Base-by-base conservation (phyloP, 2,329 filamentous ascomycete species). In the Ophiostoma australiae region DNA sequence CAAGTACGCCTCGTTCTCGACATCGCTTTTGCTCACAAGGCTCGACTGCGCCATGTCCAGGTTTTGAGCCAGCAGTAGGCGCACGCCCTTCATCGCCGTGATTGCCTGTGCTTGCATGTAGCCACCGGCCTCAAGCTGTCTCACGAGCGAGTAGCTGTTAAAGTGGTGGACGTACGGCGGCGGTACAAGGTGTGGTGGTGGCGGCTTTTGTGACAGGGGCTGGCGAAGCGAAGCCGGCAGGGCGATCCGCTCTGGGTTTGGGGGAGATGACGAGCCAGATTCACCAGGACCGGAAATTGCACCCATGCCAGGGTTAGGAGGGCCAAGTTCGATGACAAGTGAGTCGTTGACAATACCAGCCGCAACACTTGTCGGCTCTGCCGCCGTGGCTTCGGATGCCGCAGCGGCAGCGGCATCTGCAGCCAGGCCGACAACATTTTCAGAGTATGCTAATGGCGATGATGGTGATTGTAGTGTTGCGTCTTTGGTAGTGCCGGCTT, bases 101-200 rank as follows among this genome's bases (percentile, higher is more conserved):
- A 93, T 88, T 35, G 93, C 89, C 80, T 97, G 94, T 33, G 84
- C 85, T 65, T 87, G 83, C 1, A 86, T 88, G 80, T 93, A 97
- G 0, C 90, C 91, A 15, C 89, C 89, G 0, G 81, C 82, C 23
- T 89, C 85, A 20, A 99, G 87, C 76, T 92, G 88, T 77, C 91
- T 90, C 20, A 98, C 95, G 5, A 98, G 86, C 17, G 89, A 90
- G 80, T 95, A 99, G 33, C 90, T 97, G 81, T 99, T 94, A 80
- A 99, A 99, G 81, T 98, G 93, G 81, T 99, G 95, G 44, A 97
- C 89, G 78, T 97, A 96, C 0, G 90, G 91, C 8, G 91, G 87
- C 0, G 92, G 86, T 67, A 88, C 84, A 77, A 91, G 86, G 78
- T 93, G 89, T 4, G 90, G 90, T 31, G 87, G 85, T 85, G 67